Evolutionary conservation across 306 rosid species (phyloP).

Genomic region (Citrullus amarus): DNA sequence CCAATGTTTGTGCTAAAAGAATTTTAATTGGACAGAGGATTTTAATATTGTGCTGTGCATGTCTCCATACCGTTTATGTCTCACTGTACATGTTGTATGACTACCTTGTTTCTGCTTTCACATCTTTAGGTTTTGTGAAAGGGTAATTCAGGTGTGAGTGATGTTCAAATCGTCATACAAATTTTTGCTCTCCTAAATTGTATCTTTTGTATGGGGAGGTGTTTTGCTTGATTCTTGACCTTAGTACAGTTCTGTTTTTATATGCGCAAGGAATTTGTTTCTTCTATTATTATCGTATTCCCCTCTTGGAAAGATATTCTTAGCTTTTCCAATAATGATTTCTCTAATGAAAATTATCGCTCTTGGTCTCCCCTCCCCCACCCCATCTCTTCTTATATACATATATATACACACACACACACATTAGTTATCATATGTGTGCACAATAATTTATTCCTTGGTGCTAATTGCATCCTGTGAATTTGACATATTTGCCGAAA

Average conservation of each 20-base stretch:
- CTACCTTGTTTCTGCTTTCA: not conserved
- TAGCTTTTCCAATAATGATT: not conserved
- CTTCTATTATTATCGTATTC: not conserved
- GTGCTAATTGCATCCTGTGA: not conserved
- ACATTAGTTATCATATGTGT: not conserved
- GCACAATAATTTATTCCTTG: not conserved
- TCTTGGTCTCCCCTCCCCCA: not conserved
- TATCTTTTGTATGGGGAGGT: no score
- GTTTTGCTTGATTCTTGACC: not conserved
- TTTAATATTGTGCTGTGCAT: not conserved
- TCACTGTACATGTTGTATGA: not conserved
- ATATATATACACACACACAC: no score
- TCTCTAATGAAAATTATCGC: not conserved
- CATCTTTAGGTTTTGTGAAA: not conserved
- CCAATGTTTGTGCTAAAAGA: not conserved
- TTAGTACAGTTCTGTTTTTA: not conserved
- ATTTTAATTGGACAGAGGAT: not conserved
- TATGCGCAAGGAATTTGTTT: not conserved
- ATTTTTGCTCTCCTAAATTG: not conserved
- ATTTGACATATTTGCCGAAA: not conserved
- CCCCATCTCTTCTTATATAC: not conserved
- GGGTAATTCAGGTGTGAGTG: not conserved
- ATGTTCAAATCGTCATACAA: not conserved
- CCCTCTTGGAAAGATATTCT: not conserved
- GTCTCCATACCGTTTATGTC: not conserved